Evolutionary conservation across 2,329 filamentous ascomycete species (phyloP).

Genomic region (Cladosporium colombiae): DNA sequence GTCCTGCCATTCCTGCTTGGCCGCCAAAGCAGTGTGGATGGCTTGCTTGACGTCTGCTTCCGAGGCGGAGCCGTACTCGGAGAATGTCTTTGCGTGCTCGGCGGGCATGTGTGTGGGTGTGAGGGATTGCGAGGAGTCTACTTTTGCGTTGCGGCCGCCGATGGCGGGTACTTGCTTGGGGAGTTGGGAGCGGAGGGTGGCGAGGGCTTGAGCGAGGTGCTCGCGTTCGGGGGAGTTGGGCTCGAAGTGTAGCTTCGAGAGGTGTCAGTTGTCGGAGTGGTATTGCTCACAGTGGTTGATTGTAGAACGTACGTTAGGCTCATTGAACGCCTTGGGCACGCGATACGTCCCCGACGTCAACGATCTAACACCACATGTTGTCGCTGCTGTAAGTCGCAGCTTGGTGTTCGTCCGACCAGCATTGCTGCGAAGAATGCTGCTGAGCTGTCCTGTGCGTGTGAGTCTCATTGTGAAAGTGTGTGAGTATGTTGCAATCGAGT

Average conservation of each 20-base stretch:
- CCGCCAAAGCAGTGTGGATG: slow-evolving; percentile 81
- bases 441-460: slow-evolving; percentile 5
- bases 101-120: slow-evolving; percentile 76
- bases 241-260: no score
- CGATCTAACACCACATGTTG: background rate
- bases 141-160: slow-evolving; percentile 66
- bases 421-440: slow-evolving; percentile 10
- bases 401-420: slow-evolving; percentile 9
- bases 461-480: slow-evolving; percentile 6
- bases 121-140: slow-evolving; percentile 62
- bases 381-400: background rate
- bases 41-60: slow-evolving; percentile 73
- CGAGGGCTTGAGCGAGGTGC: slow-evolving; percentile 73
- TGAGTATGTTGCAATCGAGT: background rate
- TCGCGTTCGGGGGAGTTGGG: slow-evolving; percentile 80
- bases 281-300: background rate
- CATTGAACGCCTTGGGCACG: slow-evolving; percentile 17
- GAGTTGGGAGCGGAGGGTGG: slow-evolving; percentile 65
- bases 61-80: slow-evolving; percentile 81
- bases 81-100: slow-evolving; percentile 73
- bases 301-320: background rate
- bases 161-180: slow-evolving; percentile 80
- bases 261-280: no score
- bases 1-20: slow-evolving; percentile 81
- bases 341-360: slow-evolving; percentile 17